Conservation (phyloP, 2,329 filamentous ascomycete genomes). For the Penicillium concentricum region DNA sequence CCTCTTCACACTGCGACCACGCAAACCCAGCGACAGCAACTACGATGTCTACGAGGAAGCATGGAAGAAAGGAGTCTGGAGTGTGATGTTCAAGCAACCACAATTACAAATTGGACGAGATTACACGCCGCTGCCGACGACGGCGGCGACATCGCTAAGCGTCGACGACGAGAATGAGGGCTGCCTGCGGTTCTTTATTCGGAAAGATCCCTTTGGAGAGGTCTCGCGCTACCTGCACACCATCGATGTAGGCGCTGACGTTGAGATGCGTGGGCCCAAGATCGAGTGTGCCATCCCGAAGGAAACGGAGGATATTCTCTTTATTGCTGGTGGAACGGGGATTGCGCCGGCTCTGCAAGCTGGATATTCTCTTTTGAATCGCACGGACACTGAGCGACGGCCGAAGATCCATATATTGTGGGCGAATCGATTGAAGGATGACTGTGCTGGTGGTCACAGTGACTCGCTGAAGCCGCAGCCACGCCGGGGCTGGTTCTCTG, state of each 20-base stretch:
- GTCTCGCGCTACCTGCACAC: constrained; percentile 77
- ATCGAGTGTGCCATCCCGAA: constrained; percentile 63
- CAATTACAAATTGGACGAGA: constrained; percentile 86
- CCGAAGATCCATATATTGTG: constrained; percentile 71
- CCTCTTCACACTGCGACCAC: constrained; percentile 46
- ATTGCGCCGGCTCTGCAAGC: constrained; percentile 87
- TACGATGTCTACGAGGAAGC: constrained; percentile 44
- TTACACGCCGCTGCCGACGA: constrained; percentile 75
- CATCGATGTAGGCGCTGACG: constrained; percentile 59
- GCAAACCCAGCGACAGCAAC: constrained; percentile 31
- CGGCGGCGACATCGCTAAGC: constrained; percentile 22
- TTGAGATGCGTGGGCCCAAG: constrained; percentile 79
- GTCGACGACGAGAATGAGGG: constrained; percentile 35
- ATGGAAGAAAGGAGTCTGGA: constrained; percentile 72
- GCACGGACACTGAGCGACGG: constrained; percentile 29
- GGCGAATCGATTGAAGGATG: constrained; percentile 69
- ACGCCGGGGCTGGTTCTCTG: constrained; percentile 31
- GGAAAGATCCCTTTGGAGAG: constrained; percentile 76
- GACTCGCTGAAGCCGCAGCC: constrained; percentile 37
- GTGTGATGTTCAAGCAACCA: constrained; percentile 90
- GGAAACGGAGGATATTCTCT: constrained; percentile 63
- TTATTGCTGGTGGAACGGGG: constrained; percentile 88
- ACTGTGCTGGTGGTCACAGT: constrained; percentile 62
- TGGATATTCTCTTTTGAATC: constrained; percentile 57
- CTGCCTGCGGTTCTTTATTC: constrained; percentile 70